A percentile compares a stretch with the other conserved stretches of the same genome.
Evolutionary conservation across 495 filamentous ascomycete genomes (phyloP).

Genomic region (Amniculicola lignicola): DNA sequence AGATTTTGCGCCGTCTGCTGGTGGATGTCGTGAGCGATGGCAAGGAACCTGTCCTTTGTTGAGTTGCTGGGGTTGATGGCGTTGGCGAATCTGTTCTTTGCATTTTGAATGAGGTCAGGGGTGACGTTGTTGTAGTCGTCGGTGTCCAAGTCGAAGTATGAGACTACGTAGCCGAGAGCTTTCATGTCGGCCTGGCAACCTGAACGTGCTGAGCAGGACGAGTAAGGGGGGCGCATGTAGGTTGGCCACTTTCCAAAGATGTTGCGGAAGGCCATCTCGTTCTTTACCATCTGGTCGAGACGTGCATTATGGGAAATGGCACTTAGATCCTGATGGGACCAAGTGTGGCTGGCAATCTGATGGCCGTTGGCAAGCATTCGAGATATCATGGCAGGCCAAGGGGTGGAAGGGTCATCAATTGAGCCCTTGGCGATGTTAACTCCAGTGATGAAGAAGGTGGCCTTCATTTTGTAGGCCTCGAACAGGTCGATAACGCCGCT

Average conservation of each 20-base stretch:
- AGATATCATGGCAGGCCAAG: conserved; percentile 61
- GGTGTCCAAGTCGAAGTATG: conserved; percentile 76
- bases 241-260: conserved; percentile 77
- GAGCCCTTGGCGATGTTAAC: conserved; percentile 68
- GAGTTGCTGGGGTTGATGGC: conserved; percentile 48
- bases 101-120: conserved; percentile 58
- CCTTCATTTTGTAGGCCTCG: conserved; percentile 61
- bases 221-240: conserved; percentile 83
- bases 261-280: conserved; percentile 74
- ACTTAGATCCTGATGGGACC: conserved; percentile 73
- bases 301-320: conserved; percentile 54
- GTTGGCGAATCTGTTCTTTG: conserved; percentile 67
- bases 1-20: conserved; percentile 71
- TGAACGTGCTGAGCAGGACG: conserved; percentile 57
- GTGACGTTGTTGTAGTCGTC: conserved; percentile 65
- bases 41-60: conserved; percentile 52
- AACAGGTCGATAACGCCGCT: conserved; percentile 65
- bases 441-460: conserved; percentile 77
- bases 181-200: conserved; percentile 59
- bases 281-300: conserved; percentile 66
- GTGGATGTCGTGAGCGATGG: conserved; percentile 78
- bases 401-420: conserved; percentile 58
- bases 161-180: conserved; percentile 68
- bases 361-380: conserved; percentile 71
- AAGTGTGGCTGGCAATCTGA: conserved; percentile 80